Evolutionary conservation across 768 basidiomycete genomes (phyloP).

Genomic region (Trametes maxima): DNA sequence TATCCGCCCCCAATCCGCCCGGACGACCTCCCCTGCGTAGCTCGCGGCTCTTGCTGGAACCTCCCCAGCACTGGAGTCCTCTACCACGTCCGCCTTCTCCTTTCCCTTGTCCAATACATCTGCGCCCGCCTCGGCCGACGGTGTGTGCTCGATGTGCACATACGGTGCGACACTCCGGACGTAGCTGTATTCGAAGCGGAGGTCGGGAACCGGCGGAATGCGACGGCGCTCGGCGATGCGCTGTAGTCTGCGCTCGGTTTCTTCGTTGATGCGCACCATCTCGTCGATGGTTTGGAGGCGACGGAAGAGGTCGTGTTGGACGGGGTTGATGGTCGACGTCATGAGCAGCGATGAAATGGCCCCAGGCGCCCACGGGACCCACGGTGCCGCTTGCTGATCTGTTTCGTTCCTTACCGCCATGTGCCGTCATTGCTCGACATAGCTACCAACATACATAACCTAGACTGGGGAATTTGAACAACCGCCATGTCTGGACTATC

Average conservation of each 20-base stretch:
- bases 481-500: background rate
- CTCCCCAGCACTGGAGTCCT: constrained; percentile 26
- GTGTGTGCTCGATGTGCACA: constrained; percentile 42
- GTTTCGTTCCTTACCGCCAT: too few relatives aligned
- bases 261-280: constrained; percentile 14
- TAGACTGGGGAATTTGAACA: too few relatives aligned
- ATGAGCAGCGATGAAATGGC: background rate
- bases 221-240: constrained; percentile 29
- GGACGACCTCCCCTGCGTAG: constrained; percentile 26
- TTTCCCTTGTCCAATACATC: constrained; percentile 32
- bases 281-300: constrained; percentile 21
- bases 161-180: constrained; percentile 59
- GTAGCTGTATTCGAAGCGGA: constrained; percentile 77
- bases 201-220: constrained; percentile 66
- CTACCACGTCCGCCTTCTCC: constrained; percentile 31
- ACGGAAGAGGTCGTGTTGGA: constrained; percentile 15
- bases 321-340: constrained; percentile 1
- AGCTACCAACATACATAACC: too few relatives aligned
- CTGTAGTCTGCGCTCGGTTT: constrained; percentile 9
- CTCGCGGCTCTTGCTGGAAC: constrained; percentile 8
- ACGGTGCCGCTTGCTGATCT: too few relatives aligned
- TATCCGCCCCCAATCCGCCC: constrained; percentile 56
- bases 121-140: constrained; percentile 2
- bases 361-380: too few relatives aligned
- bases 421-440: too few relatives aligned